Evolutionary conservation across 768 basidiomycete species (phyloP), one percentile per base, ranked within the genome.

Genomic region (Dacryopinax primogenitus): DNA sequence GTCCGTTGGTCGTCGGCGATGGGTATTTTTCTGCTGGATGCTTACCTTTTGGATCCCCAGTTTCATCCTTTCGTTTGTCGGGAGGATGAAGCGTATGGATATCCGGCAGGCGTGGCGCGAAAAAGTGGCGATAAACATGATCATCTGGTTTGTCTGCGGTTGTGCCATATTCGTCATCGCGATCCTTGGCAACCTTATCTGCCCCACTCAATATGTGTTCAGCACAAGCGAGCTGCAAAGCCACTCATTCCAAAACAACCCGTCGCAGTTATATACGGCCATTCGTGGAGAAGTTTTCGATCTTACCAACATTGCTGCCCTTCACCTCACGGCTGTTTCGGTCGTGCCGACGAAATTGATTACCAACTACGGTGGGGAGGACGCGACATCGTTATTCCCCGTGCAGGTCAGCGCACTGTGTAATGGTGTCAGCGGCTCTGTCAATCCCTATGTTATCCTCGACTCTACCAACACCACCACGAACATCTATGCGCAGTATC

Each of bases 211-310:
- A 71, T 88, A 96, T 73, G 88, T 99, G 63, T 99, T 86, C 81
- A 90, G 84, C 69, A 75, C 78, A 3, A 77, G 78, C 28, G 96
- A 99, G 74, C 77, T 99, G 36, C 79, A 83, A 1, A 79, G 81
- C 2, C 91, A 93, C 72, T 86, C 83, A n/a, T 79, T 76, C 67
- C 67, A 73, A 45, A 76, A 81, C 69, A 79, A 80, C 63, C 85
- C 90, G 0, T 86, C 87, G 67, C 87, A 88, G 65, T 88, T 90
- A 39, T 87, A 85, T 70, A 86, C 87, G 0, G 78, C 87, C 1
- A 86, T 99, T 69, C 85, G 94, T 2, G 96, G 96, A 15, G 96
- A 99, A 74, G 90, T 95, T 1, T 97, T 99, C 71, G 91, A 97
- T 71, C 79, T 98, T 58, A 84, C 85, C 0, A 70, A 75, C 26